Percentiles rank a stretch among this genome's conserved stretches.
Conservation (phyloP, 495 filamentous ascomycete genomes). For the Aspergillus egyptiacus region DNA sequence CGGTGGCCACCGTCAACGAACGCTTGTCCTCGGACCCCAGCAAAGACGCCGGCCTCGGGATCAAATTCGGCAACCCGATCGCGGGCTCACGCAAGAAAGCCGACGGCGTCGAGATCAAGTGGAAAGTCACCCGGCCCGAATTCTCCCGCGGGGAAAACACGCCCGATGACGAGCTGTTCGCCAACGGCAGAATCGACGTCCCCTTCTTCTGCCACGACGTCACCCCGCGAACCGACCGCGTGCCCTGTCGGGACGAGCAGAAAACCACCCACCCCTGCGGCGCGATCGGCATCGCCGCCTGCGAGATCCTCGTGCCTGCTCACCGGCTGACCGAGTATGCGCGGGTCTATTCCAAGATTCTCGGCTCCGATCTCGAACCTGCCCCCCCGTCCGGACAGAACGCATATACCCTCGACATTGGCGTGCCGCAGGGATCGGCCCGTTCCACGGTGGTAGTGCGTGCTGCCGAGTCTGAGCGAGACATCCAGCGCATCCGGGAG, state of each 20-base stretch:
- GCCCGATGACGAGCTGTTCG: conserved; percentile 5
- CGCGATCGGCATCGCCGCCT: conserved; percentile 5
- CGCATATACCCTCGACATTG: background rate
- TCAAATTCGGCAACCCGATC: conserved; percentile 5
- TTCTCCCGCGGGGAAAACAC: conserved; percentile 1
- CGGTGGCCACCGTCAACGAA: background rate
- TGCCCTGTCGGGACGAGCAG: conserved; percentile 1
- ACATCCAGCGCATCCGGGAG: conserved; percentile 7
- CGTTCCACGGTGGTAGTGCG: too few species aligned
- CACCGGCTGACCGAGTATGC: background rate
- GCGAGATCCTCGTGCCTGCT: conserved; percentile 8
- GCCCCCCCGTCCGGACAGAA: background rate
- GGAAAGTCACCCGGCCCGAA: conserved; percentile 9
- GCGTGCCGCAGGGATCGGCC: conserved; percentile 1
- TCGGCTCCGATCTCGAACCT: too few species aligned
- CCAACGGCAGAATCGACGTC: conserved; percentile 10
- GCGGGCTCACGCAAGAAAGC: conserved; percentile 10
- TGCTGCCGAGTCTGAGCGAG: background rate
- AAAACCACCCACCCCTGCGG: conserved; percentile 10
- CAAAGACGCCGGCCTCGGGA: background rate
- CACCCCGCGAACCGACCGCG: conserved; percentile 5
- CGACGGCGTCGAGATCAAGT: conserved; percentile 5
- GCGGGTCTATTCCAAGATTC: conserved; percentile 7
- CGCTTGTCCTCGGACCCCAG: background rate
- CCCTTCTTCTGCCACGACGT: conserved; percentile 16